Evolutionary conservation across 1,139 yeast species (phyloP), one percentile per base, ranked within the genome.

Genomic region (Nakaseomyces nivariensis): DNA sequence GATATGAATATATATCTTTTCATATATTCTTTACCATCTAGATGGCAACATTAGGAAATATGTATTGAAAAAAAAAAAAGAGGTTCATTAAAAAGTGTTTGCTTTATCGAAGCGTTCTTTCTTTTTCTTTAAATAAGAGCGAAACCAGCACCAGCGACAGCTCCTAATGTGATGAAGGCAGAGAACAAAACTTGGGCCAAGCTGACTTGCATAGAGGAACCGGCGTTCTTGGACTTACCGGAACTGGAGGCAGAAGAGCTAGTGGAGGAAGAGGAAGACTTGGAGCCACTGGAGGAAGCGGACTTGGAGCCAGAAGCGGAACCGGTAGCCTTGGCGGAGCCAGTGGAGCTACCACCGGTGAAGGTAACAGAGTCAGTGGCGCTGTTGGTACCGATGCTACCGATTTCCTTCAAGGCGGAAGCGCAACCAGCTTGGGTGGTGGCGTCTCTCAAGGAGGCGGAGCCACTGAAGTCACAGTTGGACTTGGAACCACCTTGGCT

Each of bases 111-210:
- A 17, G 22, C 22, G 31, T 29, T 29, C 31, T 29, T 7, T 29
- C 9, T 29, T 29, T 29, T 9, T 29, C 25, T 26, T 57, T 69
- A 59, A 49, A 75, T 73, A 54, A 87, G 64, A 61, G 86, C 95
- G 47, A 78, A 64, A 59, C 78, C 72, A 58, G 86, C 79, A 63
- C 78, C 76, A 44, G 71, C 66, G 49, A 76, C 68, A 40, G 85
- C 69, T 73, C 85, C 85, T 73, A 95, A 82, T 32, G 76, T 75
- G 66, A 90, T 92, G 53, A 74, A 67, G 49, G 77, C 67, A 52
- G 84, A 72, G 75, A 85, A 81, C 55, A 95, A 89, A 47, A 92
- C 77, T 76, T 86, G 85, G 59, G 88, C 76, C 60, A 86, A 72
- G 75, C 89, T 90, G 42, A 54, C 53, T 49, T 56, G 59, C 50